Base-by-base conservation (phyloP, 106 monocot genomes). In the Dioscorea alata region DNA sequence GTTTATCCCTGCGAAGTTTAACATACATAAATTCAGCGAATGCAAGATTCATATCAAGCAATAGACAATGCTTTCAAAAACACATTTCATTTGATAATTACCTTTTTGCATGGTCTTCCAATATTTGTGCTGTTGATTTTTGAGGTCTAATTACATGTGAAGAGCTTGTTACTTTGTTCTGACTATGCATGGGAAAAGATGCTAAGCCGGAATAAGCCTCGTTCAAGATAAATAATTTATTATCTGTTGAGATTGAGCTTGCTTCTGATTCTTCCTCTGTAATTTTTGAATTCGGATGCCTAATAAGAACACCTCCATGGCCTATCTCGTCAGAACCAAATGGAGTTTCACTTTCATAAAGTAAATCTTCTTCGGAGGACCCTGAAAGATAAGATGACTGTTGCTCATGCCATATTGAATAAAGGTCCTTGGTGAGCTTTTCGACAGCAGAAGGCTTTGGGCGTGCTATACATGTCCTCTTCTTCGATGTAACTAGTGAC, bases 181-280 rank as follows among this genome's bases (percentile, higher is more conserved):
- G 73, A 69, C 48, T 80, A 70, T 84, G 57, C 49, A 80, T 66
- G 73, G 51, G 68, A 71, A 77, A 68, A 50, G 81, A 84, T 52
- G 71, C 70, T 49, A 70, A 72, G 24, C 85, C 83, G 13, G 76
- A 81, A 54, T 76, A 77, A 28, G 71, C 33, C 33, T 82, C 79
- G 64, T 68, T 59, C 6, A 33, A 22, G 67, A 68, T 63, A 48
- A 59, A 74, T 24, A 59, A 71, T 71, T 75, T 80, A 64, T 81
- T 87, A 64, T 85, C 89, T 49, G 63, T 33, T 57, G 84, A 80
- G 76, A 87, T 56, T 15, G 96, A 97, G 75, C 96, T 96, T 69
- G 96, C 96, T 63, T 94, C 97, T 59, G 92, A 97, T 85, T 97
- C 97, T 74, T 97, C 96, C 50, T 92, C 92, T 6, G 70, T 56